A percentile compares a stretch with the other conserved stretches of the same genome.
phyloP scores from a whole-genome alignment of 495 filamentous ascomycete genomes.

The Pseudotulostoma volvatum region DNA sequence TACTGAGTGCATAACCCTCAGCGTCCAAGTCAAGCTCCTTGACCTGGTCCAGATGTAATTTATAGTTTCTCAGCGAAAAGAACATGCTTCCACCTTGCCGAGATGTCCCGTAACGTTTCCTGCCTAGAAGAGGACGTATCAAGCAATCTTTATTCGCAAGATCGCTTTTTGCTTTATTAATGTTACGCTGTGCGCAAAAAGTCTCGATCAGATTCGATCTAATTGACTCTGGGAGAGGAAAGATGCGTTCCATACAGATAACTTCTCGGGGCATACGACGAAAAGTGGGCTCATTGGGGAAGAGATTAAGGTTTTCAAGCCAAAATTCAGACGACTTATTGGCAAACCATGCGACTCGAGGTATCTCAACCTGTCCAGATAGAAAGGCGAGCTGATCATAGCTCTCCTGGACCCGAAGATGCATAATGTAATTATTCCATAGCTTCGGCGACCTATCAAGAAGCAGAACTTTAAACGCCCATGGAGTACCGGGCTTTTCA shows the following conservation, averaged over 20 bases:
- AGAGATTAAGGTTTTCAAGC: slow-evolving; percentile 2
- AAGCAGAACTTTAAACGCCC: neutral
- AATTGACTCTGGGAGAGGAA: slow-evolving; percentile 1
- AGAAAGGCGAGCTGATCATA: neutral
- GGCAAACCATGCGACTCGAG: slow-evolving; percentile 3
- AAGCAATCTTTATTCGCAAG: neutral
- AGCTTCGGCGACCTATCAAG: neutral
- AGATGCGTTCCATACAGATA: slow-evolving; percentile 4
- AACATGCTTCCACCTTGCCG: neutral
- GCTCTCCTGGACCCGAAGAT: neutral
- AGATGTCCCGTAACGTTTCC: neutral
- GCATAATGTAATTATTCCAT: neutral
- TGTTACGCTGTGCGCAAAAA: neutral
- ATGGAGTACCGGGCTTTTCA: neutral
- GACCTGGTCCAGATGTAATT: neutral
- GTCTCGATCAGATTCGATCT: neutral
- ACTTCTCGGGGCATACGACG: slow-evolving; percentile 1
- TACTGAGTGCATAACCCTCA: neutral
- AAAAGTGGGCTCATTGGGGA: slow-evolving; percentile 2
- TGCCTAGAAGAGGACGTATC: neutral
- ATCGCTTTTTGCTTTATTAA: neutral
- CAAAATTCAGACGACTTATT: slow-evolving; percentile 3
- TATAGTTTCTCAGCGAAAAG: neutral
- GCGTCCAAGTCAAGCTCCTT: neutral
- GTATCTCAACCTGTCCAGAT: too few relatives aligned